Base-by-base conservation (phyloP, 306 rosid genomes). In the Cercis canadensis region DNA sequence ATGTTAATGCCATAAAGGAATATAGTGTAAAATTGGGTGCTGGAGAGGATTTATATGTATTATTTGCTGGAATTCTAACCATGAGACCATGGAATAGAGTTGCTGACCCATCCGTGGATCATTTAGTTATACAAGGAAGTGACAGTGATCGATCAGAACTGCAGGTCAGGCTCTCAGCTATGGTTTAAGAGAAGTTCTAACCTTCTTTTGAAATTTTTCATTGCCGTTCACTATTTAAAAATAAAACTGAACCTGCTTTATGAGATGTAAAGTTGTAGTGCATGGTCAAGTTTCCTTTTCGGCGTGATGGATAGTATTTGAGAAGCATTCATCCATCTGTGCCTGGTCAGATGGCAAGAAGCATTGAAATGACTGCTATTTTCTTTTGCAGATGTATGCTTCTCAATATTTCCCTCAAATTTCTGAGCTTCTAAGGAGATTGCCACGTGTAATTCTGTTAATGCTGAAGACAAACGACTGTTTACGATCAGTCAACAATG, bases 391-490 rank as follows among this genome's bases (percentile, higher is more conserved):
- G 99, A 89, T 86, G 99, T 87, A 91, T 75, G 99, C 97, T 78
- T 89, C 97, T 77, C 82, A 89, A 80, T 89, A 94, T 85, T 86
- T 94, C 78, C 67, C 89, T 65, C 87, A 94, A 83, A 94, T 94
- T 67, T 82, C 99, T 4, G 97, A 94, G 85, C 99, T 94, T 69
- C 82, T 94, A 11, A 82, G 95, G 85, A 89, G 95, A 87, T 65
- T 94, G 52, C 99, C 99, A 0, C 96, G 96, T 33, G 99, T 84
- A 60, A 89, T 94, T 80, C 87, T 94, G 75, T 79, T 94, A 70
- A 89, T 94, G 99, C 85, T 94, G 87, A 94, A 94, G 85, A 94
- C 99, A 59, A 94, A 94, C 80, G 99, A 94, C 72, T 94, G 99
- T 77, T 83, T 94, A 75, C 85, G 97, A 67, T 79, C 99, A 36